Conservation (phyloP, 805 yeast species). For the Cyberlindnera sargentensis region DNA sequence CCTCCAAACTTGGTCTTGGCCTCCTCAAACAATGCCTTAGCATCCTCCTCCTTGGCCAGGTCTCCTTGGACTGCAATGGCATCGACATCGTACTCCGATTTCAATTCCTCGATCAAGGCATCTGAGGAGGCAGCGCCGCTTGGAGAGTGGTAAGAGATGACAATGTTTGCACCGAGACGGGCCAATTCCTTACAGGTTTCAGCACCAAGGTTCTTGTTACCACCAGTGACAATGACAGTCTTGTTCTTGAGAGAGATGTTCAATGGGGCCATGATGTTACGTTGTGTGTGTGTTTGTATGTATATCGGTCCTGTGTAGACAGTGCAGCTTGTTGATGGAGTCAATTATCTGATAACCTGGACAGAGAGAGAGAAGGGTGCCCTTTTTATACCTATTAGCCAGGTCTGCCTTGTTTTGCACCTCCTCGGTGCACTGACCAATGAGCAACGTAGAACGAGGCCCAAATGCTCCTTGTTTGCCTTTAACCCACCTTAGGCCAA, state of each 20-base stretch:
- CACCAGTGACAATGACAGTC: slow-evolving; percentile 52
- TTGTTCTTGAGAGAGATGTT: slow-evolving; percentile 34
- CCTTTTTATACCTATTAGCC: too few relatives aligned
- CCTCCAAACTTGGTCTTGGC: slow-evolving; percentile 40
- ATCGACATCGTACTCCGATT: slow-evolving; percentile 31
- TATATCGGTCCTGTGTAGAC: too few relatives aligned
- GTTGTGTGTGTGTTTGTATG: too few relatives aligned
- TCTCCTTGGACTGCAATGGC: slow-evolving; percentile 23
- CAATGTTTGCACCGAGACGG: slow-evolving; percentile 42
- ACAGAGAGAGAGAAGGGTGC: too few relatives aligned
- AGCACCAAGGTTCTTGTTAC: slow-evolving; percentile 55
- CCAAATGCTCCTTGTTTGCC: too few relatives aligned
- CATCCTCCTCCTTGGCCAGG: slow-evolving; percentile 30
- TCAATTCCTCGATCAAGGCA: slow-evolving; percentile 30
- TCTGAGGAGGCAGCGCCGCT: slow-evolving; percentile 31
- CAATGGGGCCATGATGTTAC: slow-evolving; percentile 14
- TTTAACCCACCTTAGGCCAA: too few relatives aligned
- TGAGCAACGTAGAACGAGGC: too few relatives aligned
- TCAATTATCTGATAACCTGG: too few relatives aligned
- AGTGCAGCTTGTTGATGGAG: too few relatives aligned
- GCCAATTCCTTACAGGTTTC: slow-evolving; percentile 49
- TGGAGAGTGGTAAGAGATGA: slow-evolving; percentile 47
- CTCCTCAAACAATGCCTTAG: slow-evolving; percentile 37
- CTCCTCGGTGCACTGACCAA: too few relatives aligned
- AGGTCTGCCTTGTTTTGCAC: too few relatives aligned